A percentile compares a stretch with the other conserved stretches of the same genome.
Conservation (phyloP, 305 asterid species). For the Fraxinus greggii region DNA sequence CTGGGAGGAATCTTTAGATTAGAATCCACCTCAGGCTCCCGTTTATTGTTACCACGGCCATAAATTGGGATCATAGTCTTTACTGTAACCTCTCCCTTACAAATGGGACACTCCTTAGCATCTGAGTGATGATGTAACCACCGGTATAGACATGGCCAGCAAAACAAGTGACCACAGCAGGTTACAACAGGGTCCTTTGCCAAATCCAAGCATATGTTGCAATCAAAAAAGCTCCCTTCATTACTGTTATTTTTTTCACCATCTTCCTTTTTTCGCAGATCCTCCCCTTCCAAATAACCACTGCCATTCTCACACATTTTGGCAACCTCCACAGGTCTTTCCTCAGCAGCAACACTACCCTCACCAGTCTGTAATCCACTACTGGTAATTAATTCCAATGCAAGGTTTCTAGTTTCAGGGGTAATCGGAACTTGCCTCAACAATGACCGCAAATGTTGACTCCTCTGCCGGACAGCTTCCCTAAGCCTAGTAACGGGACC, state of each 20-base stretch:
- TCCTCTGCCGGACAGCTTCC: slow-evolving; percentile 37
- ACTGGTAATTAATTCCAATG: slow-evolving; percentile 30
- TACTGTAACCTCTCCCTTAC: slow-evolving; percentile 22
- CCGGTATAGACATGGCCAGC: slow-evolving; percentile 28
- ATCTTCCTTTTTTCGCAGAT: neutral
- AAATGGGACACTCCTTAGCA: slow-evolving; percentile 25
- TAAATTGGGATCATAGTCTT: neutral
- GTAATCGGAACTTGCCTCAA: slow-evolving; percentile 40
- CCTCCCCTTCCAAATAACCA: neutral
- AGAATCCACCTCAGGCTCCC: neutral
- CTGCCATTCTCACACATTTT: neutral
- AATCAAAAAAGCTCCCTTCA: slow-evolving; percentile 20
- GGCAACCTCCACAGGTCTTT: neutral
- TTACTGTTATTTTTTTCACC: neutral
- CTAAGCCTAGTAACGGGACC: slow-evolving; percentile 30
- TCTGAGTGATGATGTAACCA: slow-evolving; percentile 14
- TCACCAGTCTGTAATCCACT: slow-evolving; percentile 17
- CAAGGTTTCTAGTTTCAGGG: slow-evolving; percentile 42
- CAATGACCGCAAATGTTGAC: slow-evolving; percentile 38
- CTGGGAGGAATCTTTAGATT: neutral
- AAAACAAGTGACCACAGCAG: slow-evolving; percentile 29
- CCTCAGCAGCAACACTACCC: slow-evolving; percentile 18
- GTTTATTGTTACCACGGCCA: neutral
- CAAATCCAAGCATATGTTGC: slow-evolving; percentile 27
- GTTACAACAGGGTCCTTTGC: neutral